A percentile compares a stretch with the other conserved stretches of the same genome.
phyloP scores from a whole-genome alignment of 148 eudicot genomes.

The Amaranthus hypochondriacus region DNA sequence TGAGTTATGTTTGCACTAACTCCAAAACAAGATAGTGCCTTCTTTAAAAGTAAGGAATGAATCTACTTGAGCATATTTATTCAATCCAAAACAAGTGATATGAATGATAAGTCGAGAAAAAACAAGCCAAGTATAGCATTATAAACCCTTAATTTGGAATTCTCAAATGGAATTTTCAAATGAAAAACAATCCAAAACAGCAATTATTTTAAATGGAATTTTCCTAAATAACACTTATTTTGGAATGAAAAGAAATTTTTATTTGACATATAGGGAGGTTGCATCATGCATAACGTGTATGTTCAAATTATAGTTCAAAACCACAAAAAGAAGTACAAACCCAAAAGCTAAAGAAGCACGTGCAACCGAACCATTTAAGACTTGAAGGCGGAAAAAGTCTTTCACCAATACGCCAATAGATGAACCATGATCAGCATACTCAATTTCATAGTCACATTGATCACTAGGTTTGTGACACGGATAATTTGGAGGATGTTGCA shows the following conservation, averaged over 20 bases:
- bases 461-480: constrained; percentile 49
- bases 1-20: not conserved
- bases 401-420: constrained; percentile 74
- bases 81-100: not conserved
- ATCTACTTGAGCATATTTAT: not conserved
- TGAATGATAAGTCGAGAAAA: not conserved
- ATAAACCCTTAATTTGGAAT: no score
- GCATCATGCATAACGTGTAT: not conserved
- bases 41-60: not conserved
- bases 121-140: not conserved
- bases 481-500: constrained; percentile 43
- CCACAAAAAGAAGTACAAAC: constrained; percentile 28
- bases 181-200: no score
- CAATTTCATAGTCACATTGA: constrained; percentile 86
- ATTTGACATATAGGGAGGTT: not conserved
- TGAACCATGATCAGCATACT: constrained; percentile 79
- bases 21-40: not conserved
- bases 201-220: not conserved
- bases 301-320: not conserved
- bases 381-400: constrained; percentile 51
- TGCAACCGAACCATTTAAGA: constrained; percentile 44
- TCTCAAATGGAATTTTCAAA: no score
- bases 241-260: not conserved
- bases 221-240: not conserved
- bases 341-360: constrained; percentile 63